phyloP scores from a whole-genome alignment of 208 protist species.

The Perkinsela sp. region DNA sequence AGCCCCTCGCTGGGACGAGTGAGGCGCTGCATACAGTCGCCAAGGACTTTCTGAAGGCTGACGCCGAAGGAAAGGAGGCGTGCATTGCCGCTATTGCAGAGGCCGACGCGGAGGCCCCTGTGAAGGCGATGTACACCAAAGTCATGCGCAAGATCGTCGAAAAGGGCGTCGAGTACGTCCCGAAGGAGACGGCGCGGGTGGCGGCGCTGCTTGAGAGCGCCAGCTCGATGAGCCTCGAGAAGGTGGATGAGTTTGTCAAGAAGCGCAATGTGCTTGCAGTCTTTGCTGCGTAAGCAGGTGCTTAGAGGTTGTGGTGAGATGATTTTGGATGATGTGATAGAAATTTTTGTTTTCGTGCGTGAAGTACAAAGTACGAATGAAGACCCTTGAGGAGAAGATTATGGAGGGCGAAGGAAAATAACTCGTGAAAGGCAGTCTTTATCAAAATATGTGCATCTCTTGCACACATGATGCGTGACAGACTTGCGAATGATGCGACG shows the following conservation, averaged over 20 bases:
- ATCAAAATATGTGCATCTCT: too few relatives aligned
- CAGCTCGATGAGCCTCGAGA: neutral
- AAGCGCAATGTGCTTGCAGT: neutral
- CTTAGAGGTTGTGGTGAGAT: too few relatives aligned
- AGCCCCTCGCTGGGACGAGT: slow-evolving; percentile 11
- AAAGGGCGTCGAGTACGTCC: slow-evolving; percentile 10
- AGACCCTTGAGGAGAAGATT: too few relatives aligned
- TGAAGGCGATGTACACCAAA: slow-evolving; percentile 13
- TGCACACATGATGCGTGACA: too few relatives aligned
- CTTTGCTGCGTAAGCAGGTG: neutral
- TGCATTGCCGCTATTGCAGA: slow-evolving; percentile 7
- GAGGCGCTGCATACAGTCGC: slow-evolving; percentile 8
- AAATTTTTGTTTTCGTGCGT: too few relatives aligned
- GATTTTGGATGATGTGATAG: too few relatives aligned
- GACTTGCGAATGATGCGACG: too few relatives aligned
- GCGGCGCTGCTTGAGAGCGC: slow-evolving; percentile 8
- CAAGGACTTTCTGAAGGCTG: slow-evolving; percentile 3
- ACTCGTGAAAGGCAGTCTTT: too few relatives aligned
- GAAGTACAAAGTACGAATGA: too few relatives aligned
- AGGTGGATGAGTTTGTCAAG: neutral
- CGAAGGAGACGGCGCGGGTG: slow-evolving; percentile 15
- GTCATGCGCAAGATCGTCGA: slow-evolving; percentile 10
- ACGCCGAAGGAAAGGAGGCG: slow-evolving; percentile 2
- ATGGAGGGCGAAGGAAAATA: too few relatives aligned
- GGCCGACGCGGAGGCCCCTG: slow-evolving; percentile 2